These are phyloP conservation scores for Xylaria sp. DNA, from an alignment of 2,329 filamentous ascomycete species.

Conservation along the genomic window DNA sequence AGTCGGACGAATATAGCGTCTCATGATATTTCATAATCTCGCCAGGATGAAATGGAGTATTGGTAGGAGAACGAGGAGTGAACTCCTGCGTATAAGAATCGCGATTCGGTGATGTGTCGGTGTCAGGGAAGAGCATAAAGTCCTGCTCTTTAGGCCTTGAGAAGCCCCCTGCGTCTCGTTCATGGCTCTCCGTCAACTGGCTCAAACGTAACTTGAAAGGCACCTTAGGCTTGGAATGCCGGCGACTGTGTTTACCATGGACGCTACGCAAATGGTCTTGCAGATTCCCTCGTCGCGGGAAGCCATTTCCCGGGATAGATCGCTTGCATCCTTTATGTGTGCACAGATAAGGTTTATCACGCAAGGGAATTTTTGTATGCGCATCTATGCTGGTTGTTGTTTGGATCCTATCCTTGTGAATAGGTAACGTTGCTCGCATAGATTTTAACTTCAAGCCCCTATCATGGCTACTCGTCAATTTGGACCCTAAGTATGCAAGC, in stretches of 20 bases:
- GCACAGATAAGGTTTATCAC: not conserved
- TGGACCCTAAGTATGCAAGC: constrained; percentile 15
- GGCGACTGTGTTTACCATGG: not conserved
- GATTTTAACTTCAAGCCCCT: not conserved
- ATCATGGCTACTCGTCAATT: not conserved
- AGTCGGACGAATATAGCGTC: too few relatives aligned
- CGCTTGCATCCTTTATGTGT: not conserved
- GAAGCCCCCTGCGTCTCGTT: too few relatives aligned
- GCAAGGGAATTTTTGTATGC: not conserved
- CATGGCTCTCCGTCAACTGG: too few relatives aligned
- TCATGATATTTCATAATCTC: too few relatives aligned
- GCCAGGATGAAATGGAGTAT: too few relatives aligned
- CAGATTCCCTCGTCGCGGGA: not conserved
- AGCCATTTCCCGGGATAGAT: not conserved
- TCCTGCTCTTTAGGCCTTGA: too few relatives aligned
- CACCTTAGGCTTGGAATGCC: too few relatives aligned
- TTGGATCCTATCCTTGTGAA: not conserved
- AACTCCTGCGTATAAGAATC: too few relatives aligned
- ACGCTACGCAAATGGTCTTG: not conserved
- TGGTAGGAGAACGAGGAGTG: too few relatives aligned
- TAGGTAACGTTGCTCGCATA: not conserved
- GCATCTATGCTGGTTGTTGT: not conserved
- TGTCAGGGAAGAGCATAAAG: too few relatives aligned
- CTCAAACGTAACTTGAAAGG: too few relatives aligned
- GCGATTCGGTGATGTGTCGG: too few relatives aligned